Base-by-base conservation (phyloP, 129 eudicot species). In the Flaveria brownii region DNA sequence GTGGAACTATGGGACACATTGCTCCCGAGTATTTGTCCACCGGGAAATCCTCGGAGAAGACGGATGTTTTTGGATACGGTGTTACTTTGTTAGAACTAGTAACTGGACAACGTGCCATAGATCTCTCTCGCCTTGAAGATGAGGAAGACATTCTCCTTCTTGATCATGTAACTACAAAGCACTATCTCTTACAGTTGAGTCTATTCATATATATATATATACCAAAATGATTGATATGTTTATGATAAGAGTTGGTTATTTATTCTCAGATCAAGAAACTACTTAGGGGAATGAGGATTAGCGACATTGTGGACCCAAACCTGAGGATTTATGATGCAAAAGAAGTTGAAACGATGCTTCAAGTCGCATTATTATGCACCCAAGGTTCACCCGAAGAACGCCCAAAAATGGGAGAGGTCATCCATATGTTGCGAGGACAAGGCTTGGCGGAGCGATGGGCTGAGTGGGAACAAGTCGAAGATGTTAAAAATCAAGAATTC, bases 1-100 rank as follows among this genome's bases (percentile, higher is more conserved):
- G 98, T 54, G 98, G 98, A 71, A 94, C 98, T 2, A 94, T 94
- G 98, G 98, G 96, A 64, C 98, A 94, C 84, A 94, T 94, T 81
- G 98, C 98, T n/a, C 98, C 97, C 0, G 98, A 94, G 73, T 94
- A 94, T 74, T 79, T 94, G 73, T 91, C 96, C 39, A 94, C 98
- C 0, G 98, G 98, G 64, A 94, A 91, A 81, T 87, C 96, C 3
- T 94, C 98, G 1, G 98, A 94, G 54, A 91, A 91, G 77, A 91
- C 97, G 0, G 98, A 94, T 67, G 97, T 93, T 36, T 94, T 94
- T 76, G 98, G 98, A 75, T 94, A 80, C 56, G 98, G 98, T 30
- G 79, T 94, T 14, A 94, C 98, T 4, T 88, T 94, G 73, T 84
- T 94, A 17, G 98, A 94, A 72, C 97, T 94, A 8, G 90, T 94